Base-by-base conservation (phyloP, 352 stramenopile species). In the Globisporangium viniferum region DNA sequence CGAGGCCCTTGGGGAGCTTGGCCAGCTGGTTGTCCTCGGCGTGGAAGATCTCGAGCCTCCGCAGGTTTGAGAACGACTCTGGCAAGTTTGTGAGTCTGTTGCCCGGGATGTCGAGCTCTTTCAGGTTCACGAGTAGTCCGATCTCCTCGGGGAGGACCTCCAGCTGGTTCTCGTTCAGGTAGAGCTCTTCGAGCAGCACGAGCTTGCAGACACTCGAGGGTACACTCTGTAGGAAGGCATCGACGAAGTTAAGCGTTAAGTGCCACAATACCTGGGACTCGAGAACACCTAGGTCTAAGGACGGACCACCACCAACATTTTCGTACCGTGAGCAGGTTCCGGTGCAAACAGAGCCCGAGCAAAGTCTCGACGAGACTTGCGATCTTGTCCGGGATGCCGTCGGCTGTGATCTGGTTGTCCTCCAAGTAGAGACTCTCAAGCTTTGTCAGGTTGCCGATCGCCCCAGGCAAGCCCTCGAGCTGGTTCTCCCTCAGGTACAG, bases 401-500 rank as follows among this genome's bases (percentile, higher is more conserved):
- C 72, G 9, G 67, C 72, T 22, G 82, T 90, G 54, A 96, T 64
- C 39, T 86, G 73, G 62, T 97, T 97, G 68, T 95, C 88, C 78
- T 97, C 89, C 33, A 97, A 71, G 33, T 95, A 96, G 15, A 97
- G 39, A 60, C 79, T 90, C 72, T 97, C 88, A 24, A 97, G 79
- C 24, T 87, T 76, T 7, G 72, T 61, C 0, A 94, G 72, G 6
- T 88, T 65, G 14, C 80, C 73, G 44, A 96, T 86, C 20, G 70
- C 73, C 5, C 66, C 31, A 0, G 89, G 82, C 27, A 97, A 70
- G 20, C 66, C 68, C 5, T 62, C 74, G 44, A 97, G 73, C 56
- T 87, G 60, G 68, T 97, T 97, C 62, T 95, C 75, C 10, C 90
- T 76, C 35, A 97, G 33, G 60, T 97, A 97, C 24, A 97, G 75